Conservation (phyloP, 192 early-diverging fungal species). For the Coemansia sp. region DNA sequence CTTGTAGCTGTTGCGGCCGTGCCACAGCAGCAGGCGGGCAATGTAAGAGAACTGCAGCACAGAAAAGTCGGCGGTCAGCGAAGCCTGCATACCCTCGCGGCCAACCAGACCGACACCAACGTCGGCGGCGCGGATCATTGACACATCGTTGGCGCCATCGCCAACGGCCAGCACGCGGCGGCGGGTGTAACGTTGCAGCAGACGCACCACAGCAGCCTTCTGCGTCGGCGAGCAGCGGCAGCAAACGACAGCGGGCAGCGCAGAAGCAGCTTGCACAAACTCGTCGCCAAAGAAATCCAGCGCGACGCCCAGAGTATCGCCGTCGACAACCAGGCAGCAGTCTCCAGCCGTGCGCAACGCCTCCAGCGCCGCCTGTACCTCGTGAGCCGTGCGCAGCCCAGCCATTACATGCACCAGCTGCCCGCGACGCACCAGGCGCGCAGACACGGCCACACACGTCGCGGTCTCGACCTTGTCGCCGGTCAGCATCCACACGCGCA, state of each 20-base stretch:
- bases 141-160: conserved; percentile 96
- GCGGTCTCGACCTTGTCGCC: conserved; percentile 98
- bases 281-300: conserved; percentile 72
- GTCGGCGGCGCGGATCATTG: conserved; percentile 95
- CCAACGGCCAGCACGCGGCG: conserved; percentile 87
- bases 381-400: conserved; percentile 56
- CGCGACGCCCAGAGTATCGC: conserved; percentile 80
- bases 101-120: conserved; percentile 97
- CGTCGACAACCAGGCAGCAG: conserved; percentile 87
- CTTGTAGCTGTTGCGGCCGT: conserved; percentile 93
- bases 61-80: conserved; percentile 91
- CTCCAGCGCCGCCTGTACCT: conserved; percentile 66
- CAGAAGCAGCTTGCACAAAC: conserved; percentile 75
- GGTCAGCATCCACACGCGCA: conserved; percentile 97
- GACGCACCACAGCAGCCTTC: conserved; percentile 85
- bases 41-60: conserved; percentile 85
- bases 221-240: conserved; percentile 97
- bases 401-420: conserved; percentile 82
- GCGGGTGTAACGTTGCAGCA: conserved; percentile 73
- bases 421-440: conserved; percentile 83
- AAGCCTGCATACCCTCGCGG: conserved; percentile 94
- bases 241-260: conserved; percentile 85
- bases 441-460: conserved; percentile 91
- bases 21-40: conserved; percentile 88
- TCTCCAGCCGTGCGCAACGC: conserved; percentile 68